Conservation (phyloP, 1,284 basidiomycete genomes). For the Ceratobasidium sp. region DNA sequence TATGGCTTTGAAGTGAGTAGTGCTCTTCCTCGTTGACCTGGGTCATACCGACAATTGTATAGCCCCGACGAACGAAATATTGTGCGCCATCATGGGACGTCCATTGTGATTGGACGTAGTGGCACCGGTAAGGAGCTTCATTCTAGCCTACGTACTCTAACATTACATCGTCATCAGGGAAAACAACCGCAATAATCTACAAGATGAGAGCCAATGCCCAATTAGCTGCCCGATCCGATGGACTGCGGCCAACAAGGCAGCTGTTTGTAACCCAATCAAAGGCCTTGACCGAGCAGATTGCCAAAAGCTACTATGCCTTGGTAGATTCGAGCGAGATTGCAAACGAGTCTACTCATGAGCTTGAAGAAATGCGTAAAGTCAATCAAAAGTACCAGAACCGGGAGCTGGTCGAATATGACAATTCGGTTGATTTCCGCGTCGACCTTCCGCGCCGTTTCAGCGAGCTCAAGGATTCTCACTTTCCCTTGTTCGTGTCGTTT, state of each 20-base stretch:
- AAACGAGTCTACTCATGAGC: conserved; percentile 12
- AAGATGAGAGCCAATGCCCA: conserved; percentile 33
- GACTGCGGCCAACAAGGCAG: conserved; percentile 45
- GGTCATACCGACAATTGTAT: not conserved
- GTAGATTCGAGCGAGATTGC: conserved; percentile 27
- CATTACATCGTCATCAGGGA: conserved; percentile 4
- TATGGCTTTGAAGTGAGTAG: conserved; percentile 17
- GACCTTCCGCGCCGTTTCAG: conserved; percentile 63
- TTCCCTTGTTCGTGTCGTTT: conserved; percentile 72
- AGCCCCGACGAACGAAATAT: conserved; percentile 25
- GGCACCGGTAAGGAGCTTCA: conserved; percentile 21
- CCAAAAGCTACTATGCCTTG: conserved; percentile 20
- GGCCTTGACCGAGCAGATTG: conserved; percentile 31
- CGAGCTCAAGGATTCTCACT: conserved; percentile 63
- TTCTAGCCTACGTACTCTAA: not conserved
- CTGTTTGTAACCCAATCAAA: conserved; percentile 32
- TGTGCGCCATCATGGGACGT: conserved; percentile 28
- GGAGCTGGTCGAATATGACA: conserved; percentile 37
- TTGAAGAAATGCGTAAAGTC: conserved; percentile 9
- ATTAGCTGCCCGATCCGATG: not conserved
- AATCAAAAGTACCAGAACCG: conserved; percentile 16
- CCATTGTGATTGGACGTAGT: conserved; percentile 29
- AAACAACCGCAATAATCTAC: conserved; percentile 28
- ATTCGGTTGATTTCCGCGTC: conserved; percentile 20
- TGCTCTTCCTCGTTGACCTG: not conserved